These are phyloP conservation scores for Ocimum tenuiflorum DNA, from an alignment of 257 asterid genomes.

Conservation along the genomic window DNA sequence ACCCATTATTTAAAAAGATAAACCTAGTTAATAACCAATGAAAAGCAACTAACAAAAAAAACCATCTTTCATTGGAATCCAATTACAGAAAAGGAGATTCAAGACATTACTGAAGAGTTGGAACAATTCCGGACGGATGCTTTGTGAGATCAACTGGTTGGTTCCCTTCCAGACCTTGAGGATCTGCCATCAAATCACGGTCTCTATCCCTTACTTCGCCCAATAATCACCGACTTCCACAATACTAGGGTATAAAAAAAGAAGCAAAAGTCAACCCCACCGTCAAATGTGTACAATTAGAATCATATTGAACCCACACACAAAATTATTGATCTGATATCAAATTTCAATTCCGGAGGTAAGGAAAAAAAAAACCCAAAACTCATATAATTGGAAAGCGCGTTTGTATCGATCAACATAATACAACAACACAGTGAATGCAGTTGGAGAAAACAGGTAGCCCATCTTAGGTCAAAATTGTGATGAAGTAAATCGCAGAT, in stretches of 20 bases:
- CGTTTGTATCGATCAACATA: not conserved
- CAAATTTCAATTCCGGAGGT: not conserved
- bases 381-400: not conserved
- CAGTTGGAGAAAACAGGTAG: not conserved
- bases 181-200: conserved; percentile 58
- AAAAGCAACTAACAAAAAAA: not conserved
- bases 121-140: conserved; percentile 87
- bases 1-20: not conserved
- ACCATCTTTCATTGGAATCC: not conserved
- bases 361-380: not conserved
- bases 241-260: not conserved
- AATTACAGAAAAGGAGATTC: not conserved
- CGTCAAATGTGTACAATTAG: not conserved
- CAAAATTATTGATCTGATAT: not conserved
- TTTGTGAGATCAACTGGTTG: conserved; percentile 71
- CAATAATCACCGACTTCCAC: conserved; percentile 9
- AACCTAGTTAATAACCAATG: not conserved
- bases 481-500: conserved; percentile 8
- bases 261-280: conserved; percentile 3
- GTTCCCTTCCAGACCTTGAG: conserved; percentile 59
- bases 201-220: conserved; percentile 13
- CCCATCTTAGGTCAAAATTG: not conserved
- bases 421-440: not conserved
- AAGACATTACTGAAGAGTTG: conserved; percentile 64
- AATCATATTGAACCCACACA: not conserved